Conservation (phyloP, 2,329 filamentous ascomycete genomes). For the Incumbomyces lentus region DNA sequence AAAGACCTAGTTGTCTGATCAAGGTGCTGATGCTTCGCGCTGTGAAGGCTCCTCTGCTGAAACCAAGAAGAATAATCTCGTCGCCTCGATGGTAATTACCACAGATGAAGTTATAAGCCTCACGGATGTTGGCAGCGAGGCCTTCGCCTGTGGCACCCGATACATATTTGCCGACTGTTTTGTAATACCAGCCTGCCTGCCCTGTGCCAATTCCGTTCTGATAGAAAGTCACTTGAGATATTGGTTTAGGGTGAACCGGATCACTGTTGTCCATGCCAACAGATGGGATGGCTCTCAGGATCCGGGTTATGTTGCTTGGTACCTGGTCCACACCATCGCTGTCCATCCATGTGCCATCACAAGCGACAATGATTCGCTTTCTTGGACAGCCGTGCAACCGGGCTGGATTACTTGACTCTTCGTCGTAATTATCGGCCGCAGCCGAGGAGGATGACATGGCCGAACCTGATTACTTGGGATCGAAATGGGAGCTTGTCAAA, state of each 20-base stretch:
- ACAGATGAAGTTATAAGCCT: conserved; percentile 25
- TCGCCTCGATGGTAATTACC: conserved; percentile 28
- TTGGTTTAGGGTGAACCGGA: conserved; percentile 11
- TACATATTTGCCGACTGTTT: conserved; percentile 15
- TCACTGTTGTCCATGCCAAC: conserved; percentile 19
- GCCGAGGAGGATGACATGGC: too few relatives aligned
- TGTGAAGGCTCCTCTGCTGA: conserved; percentile 30
- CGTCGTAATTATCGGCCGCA: not conserved
- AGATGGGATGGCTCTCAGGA: conserved; percentile 24
- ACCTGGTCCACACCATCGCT: conserved; percentile 14
- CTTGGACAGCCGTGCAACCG: not conserved
- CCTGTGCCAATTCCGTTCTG: conserved; percentile 26
- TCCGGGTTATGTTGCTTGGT: conserved; percentile 25
- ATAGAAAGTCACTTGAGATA: conserved; percentile 26
- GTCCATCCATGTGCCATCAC: conserved; percentile 27
- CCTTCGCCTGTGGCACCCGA: conserved; percentile 22
- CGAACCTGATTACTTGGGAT: too few relatives aligned
- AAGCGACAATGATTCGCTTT: conserved; percentile 27
- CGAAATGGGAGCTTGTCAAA: too few relatives aligned
- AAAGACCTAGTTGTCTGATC: conserved; percentile 26
- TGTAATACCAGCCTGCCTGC: conserved; percentile 19
- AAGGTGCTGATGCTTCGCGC: conserved; percentile 28
- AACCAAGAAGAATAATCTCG: conserved; percentile 29
- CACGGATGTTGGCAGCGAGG: conserved; percentile 20
- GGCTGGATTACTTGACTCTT: conserved; percentile 1